Evolutionary conservation across 352 stramenopile genomes (phyloP), one percentile per base, ranked within the genome.

Genomic region (Globisporangium iwayamae): DNA sequence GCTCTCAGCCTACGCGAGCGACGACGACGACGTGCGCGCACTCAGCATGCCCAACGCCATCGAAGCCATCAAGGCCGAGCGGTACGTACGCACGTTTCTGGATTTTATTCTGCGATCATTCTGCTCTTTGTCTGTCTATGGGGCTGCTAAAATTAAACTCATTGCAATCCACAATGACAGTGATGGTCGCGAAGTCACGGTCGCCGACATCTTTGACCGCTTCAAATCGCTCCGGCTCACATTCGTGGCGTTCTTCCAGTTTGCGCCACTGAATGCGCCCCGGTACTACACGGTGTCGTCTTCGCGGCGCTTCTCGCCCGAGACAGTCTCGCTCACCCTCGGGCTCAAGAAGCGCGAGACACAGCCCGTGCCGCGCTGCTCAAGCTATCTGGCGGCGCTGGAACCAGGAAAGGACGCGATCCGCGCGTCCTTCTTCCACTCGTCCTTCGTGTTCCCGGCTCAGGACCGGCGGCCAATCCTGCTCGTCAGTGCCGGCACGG

Each of bases 271-370:
- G 30, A 92, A 92, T 62, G 69, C 78, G 0, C 75, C 83, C 18
- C 75, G 87, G 11, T 92, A 93, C 61, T 95, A 95, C 75, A 94
- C 85, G 7, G 75, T 95, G 13, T 93, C 87, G 34, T 95, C 87
- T 2, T 95, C 87, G 51, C 73, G 83, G 9, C 70, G 70, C n/a
- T 78, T 81, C 51, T 69, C 71, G 32, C 79, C 77, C 0, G 67
- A 90, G 32, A 75, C 62, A 1, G 73, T 92, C 36, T 89, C 84
- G 22, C 83, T 95, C 58, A 92, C 87, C 8, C 74, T 95, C 11
- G 85, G 85, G 4, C 65, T 91, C 38, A 81, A 83, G 13, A 72
- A 87, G 57, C 70, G 77, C 34, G 72, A 77, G 32, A 20, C 61
- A 1, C 71, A 87, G 68, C 81, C 86, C 8, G 68, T 78, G n/a